A percentile compares a stretch with the other conserved stretches of the same genome.
These are phyloP conservation scores for Phaeosphaeria sp. DNA, from an alignment of 2,329 filamentous ascomycete genomes.

Conservation along the genomic window DNA sequence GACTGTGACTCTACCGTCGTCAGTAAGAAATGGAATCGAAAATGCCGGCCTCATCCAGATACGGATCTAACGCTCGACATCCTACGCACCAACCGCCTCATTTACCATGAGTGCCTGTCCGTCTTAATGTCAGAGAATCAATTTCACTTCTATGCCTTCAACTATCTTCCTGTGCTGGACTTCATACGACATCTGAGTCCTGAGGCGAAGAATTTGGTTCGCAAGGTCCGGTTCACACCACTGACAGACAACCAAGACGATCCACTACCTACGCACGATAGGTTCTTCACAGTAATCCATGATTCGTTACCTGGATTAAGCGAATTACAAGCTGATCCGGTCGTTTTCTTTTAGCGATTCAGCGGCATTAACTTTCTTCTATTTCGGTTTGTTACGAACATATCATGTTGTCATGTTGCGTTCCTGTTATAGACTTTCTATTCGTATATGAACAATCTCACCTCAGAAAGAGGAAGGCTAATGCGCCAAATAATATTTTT, in stretches of 20 bases:
- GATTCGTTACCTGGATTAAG: conserved; percentile 46
- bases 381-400: not conserved
- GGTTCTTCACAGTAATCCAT: conserved; percentile 49
- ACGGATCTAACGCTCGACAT: conserved; percentile 42
- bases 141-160: conserved; percentile 50
- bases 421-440: not conserved
- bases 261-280: conserved; percentile 42
- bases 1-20: conserved; percentile 49
- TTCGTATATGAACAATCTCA: conserved; percentile 3
- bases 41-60: conserved; percentile 43
- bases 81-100: conserved; percentile 45
- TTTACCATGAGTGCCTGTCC: conserved; percentile 48
- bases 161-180: conserved; percentile 48
- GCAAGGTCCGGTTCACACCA: conserved; percentile 46
- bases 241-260: conserved; percentile 45
- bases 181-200: conserved; percentile 48
- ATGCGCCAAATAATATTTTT: not conserved
- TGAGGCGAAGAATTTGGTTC: conserved; percentile 46
- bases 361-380: not conserved
- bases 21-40: conserved; percentile 47
- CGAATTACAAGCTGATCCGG: conserved; percentile 45
- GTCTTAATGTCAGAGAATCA: conserved; percentile 49
- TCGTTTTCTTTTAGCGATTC: conserved; percentile 40
- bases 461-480: not conserved
- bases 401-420: not conserved